Conservation (phyloP, 2,329 filamentous ascomycete species). For the Fusarium anthophilum region DNA sequence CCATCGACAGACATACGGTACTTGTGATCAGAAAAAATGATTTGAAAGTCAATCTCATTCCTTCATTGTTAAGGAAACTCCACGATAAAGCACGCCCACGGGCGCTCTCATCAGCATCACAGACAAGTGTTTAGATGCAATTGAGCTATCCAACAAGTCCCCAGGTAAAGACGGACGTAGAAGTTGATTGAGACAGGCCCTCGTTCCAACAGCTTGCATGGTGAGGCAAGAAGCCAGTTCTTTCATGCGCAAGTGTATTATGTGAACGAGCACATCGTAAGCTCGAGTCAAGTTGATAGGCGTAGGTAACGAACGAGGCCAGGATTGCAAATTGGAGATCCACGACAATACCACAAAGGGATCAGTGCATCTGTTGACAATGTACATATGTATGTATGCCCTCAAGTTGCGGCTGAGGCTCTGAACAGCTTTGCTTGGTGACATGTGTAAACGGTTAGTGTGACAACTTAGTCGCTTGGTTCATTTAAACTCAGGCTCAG, state of each 20-base stretch:
- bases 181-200: not conserved
- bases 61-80: slow-evolving; percentile 1
- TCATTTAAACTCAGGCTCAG: slow-evolving; percentile 11
- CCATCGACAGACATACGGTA: not conserved
- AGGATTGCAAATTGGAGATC: slow-evolving; percentile 22
- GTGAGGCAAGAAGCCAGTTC: not conserved
- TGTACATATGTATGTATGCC: not conserved
- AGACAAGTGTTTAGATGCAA: not conserved
- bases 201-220: not conserved
- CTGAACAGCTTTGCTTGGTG: slow-evolving; percentile 6
- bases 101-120: not conserved
- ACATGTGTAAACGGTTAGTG: slow-evolving; percentile 31
- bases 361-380: slow-evolving; percentile 30
- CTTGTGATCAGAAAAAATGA: not conserved
- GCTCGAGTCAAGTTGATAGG: not conserved
- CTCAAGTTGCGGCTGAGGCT: slow-evolving; percentile 20
- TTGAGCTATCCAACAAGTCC: not conserved
- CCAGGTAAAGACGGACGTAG: not conserved
- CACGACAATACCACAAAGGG: slow-evolving; percentile 14
- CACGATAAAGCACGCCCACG: slow-evolving; percentile 2
- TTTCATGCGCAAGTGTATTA: not conserved
- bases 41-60: slow-evolving; percentile 12
- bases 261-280: not conserved
- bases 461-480: slow-evolving; percentile 32
- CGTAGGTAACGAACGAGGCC: not conserved